A percentile compares a stretch with the other conserved stretches of the same genome.
These are phyloP conservation scores for Penicillium sp. DNA, from an alignment of 2,329 filamentous ascomycete genomes.

Conservation along the genomic window DNA sequence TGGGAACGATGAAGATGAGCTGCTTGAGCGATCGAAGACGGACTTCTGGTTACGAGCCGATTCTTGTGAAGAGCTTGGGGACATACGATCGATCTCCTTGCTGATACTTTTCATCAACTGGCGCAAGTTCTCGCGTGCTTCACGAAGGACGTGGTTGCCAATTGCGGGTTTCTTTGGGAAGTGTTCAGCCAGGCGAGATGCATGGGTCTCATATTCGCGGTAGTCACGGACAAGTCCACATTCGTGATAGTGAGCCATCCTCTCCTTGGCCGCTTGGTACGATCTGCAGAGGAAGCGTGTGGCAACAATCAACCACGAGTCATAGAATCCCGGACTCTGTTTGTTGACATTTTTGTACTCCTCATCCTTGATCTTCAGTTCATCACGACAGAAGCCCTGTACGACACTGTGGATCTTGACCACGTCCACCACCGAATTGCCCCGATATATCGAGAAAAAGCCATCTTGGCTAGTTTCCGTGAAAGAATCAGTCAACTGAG, in stretches of 20 bases:
- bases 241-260: constrained; percentile 41
- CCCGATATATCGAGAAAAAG: constrained; percentile 34
- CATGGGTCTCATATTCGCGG: constrained; percentile 52
- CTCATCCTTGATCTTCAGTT: constrained; percentile 43
- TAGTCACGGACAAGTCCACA: constrained; percentile 49
- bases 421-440: constrained; percentile 42
- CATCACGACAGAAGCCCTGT: constrained; percentile 51
- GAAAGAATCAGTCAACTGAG: constrained; percentile 36
- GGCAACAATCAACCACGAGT: constrained; percentile 48
- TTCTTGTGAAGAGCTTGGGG: constrained; percentile 47
- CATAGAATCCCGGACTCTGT: constrained; percentile 37
- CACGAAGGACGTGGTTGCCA: constrained; percentile 28
- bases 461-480: constrained; percentile 41
- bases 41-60: constrained; percentile 42
- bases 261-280: constrained; percentile 44
- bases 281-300: constrained; percentile 46
- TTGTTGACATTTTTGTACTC: constrained; percentile 24
- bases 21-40: constrained; percentile 51
- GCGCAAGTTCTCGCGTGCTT: constrained; percentile 39
- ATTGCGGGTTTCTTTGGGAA: constrained; percentile 40
- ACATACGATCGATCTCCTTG: constrained; percentile 45
- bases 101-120: constrained; percentile 41
- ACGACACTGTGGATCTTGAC: constrained; percentile 53
- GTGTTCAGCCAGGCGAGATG: constrained; percentile 42
- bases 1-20: constrained; percentile 48